Percentiles rank a stretch among this genome's conserved stretches.
Conservation (phyloP, 495 filamentous ascomycete species). For the Lichina pygmaea region DNA sequence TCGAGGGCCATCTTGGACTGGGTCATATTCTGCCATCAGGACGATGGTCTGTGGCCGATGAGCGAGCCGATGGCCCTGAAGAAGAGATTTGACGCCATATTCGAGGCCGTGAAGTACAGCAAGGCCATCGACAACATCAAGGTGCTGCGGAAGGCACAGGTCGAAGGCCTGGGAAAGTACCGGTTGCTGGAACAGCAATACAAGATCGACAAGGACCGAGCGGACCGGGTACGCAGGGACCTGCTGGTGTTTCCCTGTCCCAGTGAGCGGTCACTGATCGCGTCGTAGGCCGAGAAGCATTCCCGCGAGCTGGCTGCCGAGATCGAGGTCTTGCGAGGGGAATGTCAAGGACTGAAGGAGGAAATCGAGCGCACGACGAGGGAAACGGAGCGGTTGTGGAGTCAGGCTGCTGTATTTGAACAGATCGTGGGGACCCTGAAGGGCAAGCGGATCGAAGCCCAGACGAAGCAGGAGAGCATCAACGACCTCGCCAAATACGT, state of each 20-base stretch:
- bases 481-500: conserved; percentile 41
- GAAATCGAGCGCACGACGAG: conserved; percentile 26
- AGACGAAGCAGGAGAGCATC: conserved; percentile 32
- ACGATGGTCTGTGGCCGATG: conserved; percentile 95
- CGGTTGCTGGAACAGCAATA: conserved; percentile 48
- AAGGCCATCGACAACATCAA: conserved; percentile 94
- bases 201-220: conserved; percentile 69
- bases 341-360: conserved; percentile 26
- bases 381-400: conserved; percentile 29
- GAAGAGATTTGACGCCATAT: conserved; percentile 90
- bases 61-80: conserved; percentile 66
- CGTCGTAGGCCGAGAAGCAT: conserved; percentile 26
- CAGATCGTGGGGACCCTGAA: conserved; percentile 42
- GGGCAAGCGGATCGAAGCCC: conserved; percentile 45
- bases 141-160: conserved; percentile 52
- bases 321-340: conserved; percentile 35
- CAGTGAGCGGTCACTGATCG: not conserved
- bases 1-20: conserved; percentile 70
- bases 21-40: conserved; percentile 97
- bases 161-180: conserved; percentile 38
- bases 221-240: conserved; percentile 22
- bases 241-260: not conserved
- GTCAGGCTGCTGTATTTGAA: conserved; percentile 31
- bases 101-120: conserved; percentile 87
- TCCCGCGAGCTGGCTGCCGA: conserved; percentile 38